phyloP scores from a whole-genome alignment of 225 moss, liverwort and hornwort species.

The Neckera pumila region DNA sequence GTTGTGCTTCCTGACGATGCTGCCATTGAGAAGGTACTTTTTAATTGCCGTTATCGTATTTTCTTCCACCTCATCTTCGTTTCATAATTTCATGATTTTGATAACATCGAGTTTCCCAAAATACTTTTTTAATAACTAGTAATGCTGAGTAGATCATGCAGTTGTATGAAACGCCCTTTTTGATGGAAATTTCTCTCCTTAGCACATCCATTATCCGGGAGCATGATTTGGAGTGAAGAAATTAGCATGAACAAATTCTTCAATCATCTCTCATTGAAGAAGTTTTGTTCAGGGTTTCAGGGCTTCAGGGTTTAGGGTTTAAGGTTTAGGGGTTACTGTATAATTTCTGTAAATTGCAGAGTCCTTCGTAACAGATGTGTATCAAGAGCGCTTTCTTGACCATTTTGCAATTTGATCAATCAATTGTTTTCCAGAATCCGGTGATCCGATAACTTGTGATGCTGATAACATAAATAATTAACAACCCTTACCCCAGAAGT shows the following conservation, averaged over 20 bases:
- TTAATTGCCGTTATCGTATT: neutral
- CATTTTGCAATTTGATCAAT: neutral
- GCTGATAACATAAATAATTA: neutral
- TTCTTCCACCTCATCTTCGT: neutral
- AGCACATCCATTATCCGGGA: neutral
- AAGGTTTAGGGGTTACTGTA: neutral
- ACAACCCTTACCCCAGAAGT: neutral
- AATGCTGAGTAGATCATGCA: neutral
- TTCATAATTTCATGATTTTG: neutral
- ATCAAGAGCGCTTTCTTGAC: neutral
- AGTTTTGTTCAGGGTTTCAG: neutral
- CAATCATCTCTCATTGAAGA: neutral
- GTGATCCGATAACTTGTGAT: neutral
- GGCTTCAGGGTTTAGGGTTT: neutral
- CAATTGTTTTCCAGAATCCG: neutral
- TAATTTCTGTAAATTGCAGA: neutral
- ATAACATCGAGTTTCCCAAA: neutral
- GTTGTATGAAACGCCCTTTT: neutral
- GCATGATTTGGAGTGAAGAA: neutral
- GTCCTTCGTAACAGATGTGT: neutral
- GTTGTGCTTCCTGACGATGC: slow-evolving; percentile 97
- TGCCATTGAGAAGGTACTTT: slow-evolving; percentile 81
- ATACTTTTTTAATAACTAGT: neutral
- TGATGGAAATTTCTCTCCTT: neutral
- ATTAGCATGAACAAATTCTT: neutral